These are phyloP conservation scores for Debaryomycetaceae sp. DNA, from an alignment of 1,139 yeast species.

Conservation along the genomic window DNA sequence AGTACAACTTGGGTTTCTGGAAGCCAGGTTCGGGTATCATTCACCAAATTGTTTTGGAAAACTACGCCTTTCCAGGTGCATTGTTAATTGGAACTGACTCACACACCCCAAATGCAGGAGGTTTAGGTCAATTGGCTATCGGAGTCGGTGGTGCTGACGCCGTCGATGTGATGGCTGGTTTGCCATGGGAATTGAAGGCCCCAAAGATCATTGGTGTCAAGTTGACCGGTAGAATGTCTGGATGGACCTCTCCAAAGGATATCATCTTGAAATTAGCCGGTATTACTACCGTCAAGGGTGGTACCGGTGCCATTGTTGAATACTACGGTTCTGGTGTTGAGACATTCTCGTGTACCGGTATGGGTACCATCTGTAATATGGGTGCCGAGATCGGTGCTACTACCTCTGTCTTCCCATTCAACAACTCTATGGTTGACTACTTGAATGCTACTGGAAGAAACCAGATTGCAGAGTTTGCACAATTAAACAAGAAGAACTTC, in stretches of 20 bases:
- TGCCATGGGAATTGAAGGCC: conserved; percentile 98
- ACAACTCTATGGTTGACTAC: conserved; percentile 85
- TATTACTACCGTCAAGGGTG: conserved; percentile 97
- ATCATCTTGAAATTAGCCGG: conserved; percentile 95
- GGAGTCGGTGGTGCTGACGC: conserved; percentile 99
- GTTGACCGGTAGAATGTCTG: conserved; percentile 90
- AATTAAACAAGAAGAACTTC: conserved; percentile 69
- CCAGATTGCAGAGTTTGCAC: conserved; percentile 78
- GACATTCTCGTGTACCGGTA: conserved; percentile 96
- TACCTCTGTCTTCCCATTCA: conserved; percentile 97
- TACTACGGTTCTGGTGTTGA: conserved; percentile 94
- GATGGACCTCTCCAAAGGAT: conserved; percentile 99
- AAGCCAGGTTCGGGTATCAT: conserved; percentile 99
- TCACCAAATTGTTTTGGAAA: conserved; percentile 95
- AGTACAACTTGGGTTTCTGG: conserved; percentile 99
- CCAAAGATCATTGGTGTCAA: conserved; percentile 97
- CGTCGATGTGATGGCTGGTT: conserved; percentile 93
- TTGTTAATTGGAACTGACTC: conserved; percentile 97
- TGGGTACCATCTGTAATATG: conserved; percentile 99
- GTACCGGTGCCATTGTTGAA: conserved; percentile 97
- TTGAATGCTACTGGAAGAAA: conserved; percentile 85
- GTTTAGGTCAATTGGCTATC: conserved; percentile 96
- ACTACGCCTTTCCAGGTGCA: conserved; percentile 98
- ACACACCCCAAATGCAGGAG: conserved; percentile 99
- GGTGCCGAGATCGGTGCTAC: conserved; percentile 99